phyloP scores from a whole-genome alignment of 768 basidiomycete species.

The Wakefieldia striispora region DNA sequence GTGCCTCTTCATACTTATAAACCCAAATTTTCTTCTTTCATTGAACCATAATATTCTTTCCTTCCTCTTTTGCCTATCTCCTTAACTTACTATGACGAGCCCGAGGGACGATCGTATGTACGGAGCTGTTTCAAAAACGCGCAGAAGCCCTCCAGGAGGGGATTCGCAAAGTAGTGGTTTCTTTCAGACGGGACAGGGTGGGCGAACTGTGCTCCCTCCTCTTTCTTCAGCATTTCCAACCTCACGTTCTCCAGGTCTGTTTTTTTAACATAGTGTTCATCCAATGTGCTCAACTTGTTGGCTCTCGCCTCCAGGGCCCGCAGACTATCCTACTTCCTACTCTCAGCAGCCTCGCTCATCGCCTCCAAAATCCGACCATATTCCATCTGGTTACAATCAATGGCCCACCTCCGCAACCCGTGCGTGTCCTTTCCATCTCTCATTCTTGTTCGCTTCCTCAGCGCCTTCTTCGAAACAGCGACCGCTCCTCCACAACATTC shows the following conservation, averaged over 20 bases:
- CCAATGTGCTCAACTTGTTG: constrained; percentile 57
- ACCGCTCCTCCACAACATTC: constrained; percentile 48
- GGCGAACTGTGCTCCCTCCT: constrained; percentile 86
- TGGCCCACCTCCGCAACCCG: constrained; percentile 35
- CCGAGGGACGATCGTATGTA: constrained; percentile 72
- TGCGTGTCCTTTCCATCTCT: constrained; percentile 30
- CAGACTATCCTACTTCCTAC: constrained; percentile 55
- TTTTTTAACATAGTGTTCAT: constrained; percentile 51
- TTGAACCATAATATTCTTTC: constrained; percentile 42
- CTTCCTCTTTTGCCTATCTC: constrained; percentile 57
- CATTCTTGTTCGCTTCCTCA: not conserved
- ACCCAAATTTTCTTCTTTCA: constrained; percentile 54
- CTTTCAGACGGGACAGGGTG: constrained; percentile 82
- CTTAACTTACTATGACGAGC: constrained; percentile 63
- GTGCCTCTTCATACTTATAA: constrained; percentile 46
- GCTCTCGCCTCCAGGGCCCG: constrained; percentile 58
- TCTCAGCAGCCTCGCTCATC: constrained; percentile 60
- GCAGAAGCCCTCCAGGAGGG: constrained; percentile 64
- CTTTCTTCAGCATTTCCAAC: constrained; percentile 81
- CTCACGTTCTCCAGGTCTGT: constrained; percentile 90
- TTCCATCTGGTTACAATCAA: constrained; percentile 46
- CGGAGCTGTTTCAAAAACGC: constrained; percentile 58
- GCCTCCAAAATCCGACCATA: constrained; percentile 58
- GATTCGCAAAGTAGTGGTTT: constrained; percentile 59
- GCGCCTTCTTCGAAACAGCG: constrained; percentile 8